A percentile compares a stretch with the other conserved stretches of the same genome.
These are phyloP conservation scores for Suillus americanus DNA, from an alignment of 768 basidiomycete species.

Conservation along the genomic window DNA sequence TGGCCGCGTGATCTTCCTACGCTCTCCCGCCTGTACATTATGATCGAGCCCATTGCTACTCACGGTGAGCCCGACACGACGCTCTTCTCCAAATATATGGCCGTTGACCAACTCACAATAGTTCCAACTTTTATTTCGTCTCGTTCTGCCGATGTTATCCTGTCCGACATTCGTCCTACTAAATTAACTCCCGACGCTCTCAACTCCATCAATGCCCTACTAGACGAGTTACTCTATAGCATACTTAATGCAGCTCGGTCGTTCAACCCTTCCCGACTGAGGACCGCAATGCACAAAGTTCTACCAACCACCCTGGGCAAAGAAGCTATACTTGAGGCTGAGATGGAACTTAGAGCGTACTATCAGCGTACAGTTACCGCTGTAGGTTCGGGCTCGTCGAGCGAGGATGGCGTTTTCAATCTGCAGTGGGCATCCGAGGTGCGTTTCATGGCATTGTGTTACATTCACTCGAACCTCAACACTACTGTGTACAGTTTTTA, in stretches of 20 bases:
- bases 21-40: constrained; percentile 30
- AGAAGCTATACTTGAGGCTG: constrained; percentile 89
- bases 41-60: constrained; percentile 43
- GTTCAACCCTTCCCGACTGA: constrained; percentile 71
- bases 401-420: constrained; percentile 62
- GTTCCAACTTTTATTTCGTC: constrained; percentile 79
- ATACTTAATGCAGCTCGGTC: constrained; percentile 68
- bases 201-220: constrained; percentile 70
- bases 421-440: constrained; percentile 80
- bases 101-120: constrained; percentile 18
- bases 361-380: constrained; percentile 66
- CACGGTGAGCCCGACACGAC: constrained; percentile 37
- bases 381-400: constrained; percentile 26
- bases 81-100: constrained; percentile 5
- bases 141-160: constrained; percentile 85
- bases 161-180: constrained; percentile 92
- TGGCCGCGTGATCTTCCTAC: constrained; percentile 8
- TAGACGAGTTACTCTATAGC: constrained; percentile 82
- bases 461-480: background rate
- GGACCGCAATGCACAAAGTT: constrained; percentile 66
- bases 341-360: constrained; percentile 88
- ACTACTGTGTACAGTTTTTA: constrained; percentile 51
- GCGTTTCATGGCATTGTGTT: constrained; percentile 12
- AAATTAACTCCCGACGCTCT: constrained; percentile 81
- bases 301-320: constrained; percentile 84